Base-by-base conservation (phyloP, 2,329 filamentous ascomycete genomes). In the Cladophialophora chaetospira region DNA sequence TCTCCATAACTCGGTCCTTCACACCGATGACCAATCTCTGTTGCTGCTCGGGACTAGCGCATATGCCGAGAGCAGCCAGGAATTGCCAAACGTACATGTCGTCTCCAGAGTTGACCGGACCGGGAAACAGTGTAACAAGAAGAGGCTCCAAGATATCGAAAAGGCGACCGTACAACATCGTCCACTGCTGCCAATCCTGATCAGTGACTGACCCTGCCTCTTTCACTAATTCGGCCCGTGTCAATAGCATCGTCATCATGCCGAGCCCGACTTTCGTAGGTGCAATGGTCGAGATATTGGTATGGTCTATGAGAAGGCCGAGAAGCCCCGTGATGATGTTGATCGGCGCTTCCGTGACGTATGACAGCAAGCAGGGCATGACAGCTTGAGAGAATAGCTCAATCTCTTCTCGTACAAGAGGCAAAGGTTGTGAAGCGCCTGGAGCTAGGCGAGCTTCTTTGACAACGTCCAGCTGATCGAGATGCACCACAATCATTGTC, bases 51-150 rank as follows among this genome's bases (percentile, higher is more conserved):
- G 92, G 91, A 69, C 85, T 92, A 29, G 94, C 93, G 49, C 90
- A 92, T 63, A 96, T 94, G 61, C 94, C 94, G 74, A 97, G 91
- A 10, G 93, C 91, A 6, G 94, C 94, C 63, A 99, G 81, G 72
- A 97, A 95, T 74, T 97, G 93, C 94, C 94, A 99, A 35, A 97
- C 91, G 69, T 97, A 96, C 69, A 96, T 88, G 68, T 99, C 94
- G 65, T 97, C 91, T 47, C 89, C 89, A 5, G 89, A 87, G 63
- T 90, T 91, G 68, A 96, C 89, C n/a, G 88, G 88, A 17, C 88
- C 89, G 0, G 93, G 92, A 83, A 99, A 99, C 62, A 97, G 87
- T 66, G 88, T 83, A 10, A 88, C 87, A 44, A 97, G 82, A 5
- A 87, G 86, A 1, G 89, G 89, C 72, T 97, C 93, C 15, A 97